Evolutionary conservation across 2,329 filamentous ascomycete species (phyloP).

Genomic region (Trichophyton verrucosum): DNA sequence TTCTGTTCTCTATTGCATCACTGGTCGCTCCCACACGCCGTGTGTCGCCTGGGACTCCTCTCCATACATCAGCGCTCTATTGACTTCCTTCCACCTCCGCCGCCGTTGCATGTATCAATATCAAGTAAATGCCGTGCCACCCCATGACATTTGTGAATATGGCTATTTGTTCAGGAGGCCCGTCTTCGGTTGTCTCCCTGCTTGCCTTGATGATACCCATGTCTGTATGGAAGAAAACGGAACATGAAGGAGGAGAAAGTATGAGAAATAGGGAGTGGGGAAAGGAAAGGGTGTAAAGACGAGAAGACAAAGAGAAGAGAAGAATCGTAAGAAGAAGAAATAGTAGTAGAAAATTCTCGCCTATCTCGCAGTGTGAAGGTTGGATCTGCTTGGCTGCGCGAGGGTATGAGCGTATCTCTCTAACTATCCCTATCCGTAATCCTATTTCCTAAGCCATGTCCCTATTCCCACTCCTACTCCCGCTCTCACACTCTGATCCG

Average conservation of each 20-base stretch:
- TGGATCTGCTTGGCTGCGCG: not conserved
- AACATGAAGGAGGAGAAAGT: not conserved
- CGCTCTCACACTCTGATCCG: not conserved
- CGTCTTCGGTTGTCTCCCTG: not conserved
- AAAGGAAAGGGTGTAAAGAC: not conserved
- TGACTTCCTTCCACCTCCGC: not conserved
- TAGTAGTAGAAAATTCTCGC: not conserved
- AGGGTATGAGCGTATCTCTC: not conserved
- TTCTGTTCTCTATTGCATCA: not conserved
- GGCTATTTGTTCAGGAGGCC: not conserved
- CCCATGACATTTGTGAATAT: not conserved
- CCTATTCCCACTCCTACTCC: not conserved
- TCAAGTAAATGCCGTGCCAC: not conserved
- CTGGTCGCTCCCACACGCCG: not conserved
- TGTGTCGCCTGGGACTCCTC: not conserved
- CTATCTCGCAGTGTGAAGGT: not conserved
- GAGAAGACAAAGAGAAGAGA: not conserved
- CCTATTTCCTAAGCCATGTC: not conserved
- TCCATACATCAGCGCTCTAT: not conserved
- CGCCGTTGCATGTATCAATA: not conserved
- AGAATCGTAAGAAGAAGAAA: not conserved
- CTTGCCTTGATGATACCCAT: not conserved
- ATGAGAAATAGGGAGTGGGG: not conserved
- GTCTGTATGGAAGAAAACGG: not conserved
- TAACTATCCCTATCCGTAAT: conserved; percentile 2